Evolutionary conservation across 1,284 basidiomycete species (phyloP), one percentile per base, ranked within the genome.

Genomic region (Macrocystidia cucumis): DNA sequence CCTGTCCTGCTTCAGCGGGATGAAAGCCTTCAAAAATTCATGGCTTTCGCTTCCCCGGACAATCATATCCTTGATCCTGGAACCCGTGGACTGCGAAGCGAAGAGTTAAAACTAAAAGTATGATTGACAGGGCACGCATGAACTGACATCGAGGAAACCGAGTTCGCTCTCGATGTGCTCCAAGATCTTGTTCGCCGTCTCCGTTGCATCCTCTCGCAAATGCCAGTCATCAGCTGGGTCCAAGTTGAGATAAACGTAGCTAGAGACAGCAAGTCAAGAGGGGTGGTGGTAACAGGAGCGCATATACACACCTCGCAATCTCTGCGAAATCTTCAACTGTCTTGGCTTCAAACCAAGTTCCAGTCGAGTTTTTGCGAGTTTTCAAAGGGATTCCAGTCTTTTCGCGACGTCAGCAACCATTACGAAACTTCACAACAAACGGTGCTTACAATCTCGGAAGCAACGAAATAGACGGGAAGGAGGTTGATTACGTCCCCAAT

Each of bases 401-500:
- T 22, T 4, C 22, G 5, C 2, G n/a, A 23, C 20, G 20, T 29
- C 17, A 30, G 19, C 17, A 18, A 27, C 33, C 11, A 25, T 22
- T 14, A 18, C 3, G n/a, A 28, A 12, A 30, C 9, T 5, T 22
- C 24, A 20, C 17, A 21, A 13, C 14, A 26, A 13, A 9, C 4
- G 37, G 29, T 28, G 60, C 80, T 43, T 41, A 85, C 80, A 33
- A 86, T 59, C 39, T 72, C 55, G 39, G 74, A 63, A 3, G 74
- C 67, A 18, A 81, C 63, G 78, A 78, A 87, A 44, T 74, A 65
- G 8, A 84, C 58, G 0, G 83, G 78, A 26, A 78, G 48, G 22
- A 72, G 54, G 47, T 86, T 83, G 53, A 83, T 68, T 14, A 89
- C 81, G 45, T 89, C 78, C 31, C 67, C 65, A 11, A 89, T 72